Evolutionary conservation across 257 asterid species (phyloP), one percentile per base, ranked within the genome.

Genomic region (Catharanthus roseus): DNA sequence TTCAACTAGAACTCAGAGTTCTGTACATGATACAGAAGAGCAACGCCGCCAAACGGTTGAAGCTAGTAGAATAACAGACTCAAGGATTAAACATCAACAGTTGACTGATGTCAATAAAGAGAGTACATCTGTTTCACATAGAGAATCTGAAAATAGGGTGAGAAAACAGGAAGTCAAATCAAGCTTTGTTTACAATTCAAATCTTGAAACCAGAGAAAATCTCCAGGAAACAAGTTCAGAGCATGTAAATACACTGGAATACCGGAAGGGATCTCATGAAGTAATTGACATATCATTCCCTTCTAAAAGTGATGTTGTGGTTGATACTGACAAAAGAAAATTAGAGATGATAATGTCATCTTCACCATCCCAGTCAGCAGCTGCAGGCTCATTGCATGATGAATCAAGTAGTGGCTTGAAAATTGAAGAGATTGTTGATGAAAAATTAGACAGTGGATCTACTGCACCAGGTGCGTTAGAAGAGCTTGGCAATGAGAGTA

Each of bases 111-210:
- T 50, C 38, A 71, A 36, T 53, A 60, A 45, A 55, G 84, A 69
- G 36, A 80, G 85, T 39, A 81, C 70, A 66, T 79, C 80, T 26
- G 67, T 55, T 72, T 70, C 77, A 16, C 79, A 65, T 71, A 78
- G 50, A 78, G 80, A 77, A 74, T 70, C 84, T 55, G 84, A 74
- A 51, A 70, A 28, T 31, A 77, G 81, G 81, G 58, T 81, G 72
- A 67, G 24, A 58, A 80, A 72, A 45, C 80, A 77, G 65, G 90
- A 83, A 72, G 82, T 79, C 38, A 74, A 61, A 6, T 78, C 79
- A 66, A 80, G 77, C 68, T 73, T 79, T 56, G 53, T 71, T 69
- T 78, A 75, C 67, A 77, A 76, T 61, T 82, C 91, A 72, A 73
- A 84, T 74, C 75, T 71, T 23, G 80, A 79, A 74, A 69, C 76